These are phyloP conservation scores for Mucuna pruriens DNA, from an alignment of 306 rosid species.

Conservation along the genomic window DNA sequence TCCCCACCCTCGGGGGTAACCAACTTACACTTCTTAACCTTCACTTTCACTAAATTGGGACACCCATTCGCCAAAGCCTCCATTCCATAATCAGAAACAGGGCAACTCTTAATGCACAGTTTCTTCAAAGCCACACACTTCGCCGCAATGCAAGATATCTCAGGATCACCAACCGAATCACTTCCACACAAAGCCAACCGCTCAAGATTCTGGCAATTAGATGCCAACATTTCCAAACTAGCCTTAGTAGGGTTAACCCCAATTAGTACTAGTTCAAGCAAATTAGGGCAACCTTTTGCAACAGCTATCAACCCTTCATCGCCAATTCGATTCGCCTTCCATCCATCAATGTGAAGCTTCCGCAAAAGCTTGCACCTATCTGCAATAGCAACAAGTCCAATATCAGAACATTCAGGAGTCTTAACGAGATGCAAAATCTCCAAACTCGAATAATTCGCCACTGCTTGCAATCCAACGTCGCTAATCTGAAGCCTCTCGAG, in stretches of 20 bases:
- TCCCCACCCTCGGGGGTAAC: slow-evolving; percentile 89
- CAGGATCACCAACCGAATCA: slow-evolving; percentile 89
- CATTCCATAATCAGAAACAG: slow-evolving; percentile 78
- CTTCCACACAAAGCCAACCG: slow-evolving; percentile 93
- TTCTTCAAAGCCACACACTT: slow-evolving; percentile 93
- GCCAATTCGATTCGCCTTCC: slow-evolving; percentile 90
- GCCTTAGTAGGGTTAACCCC: slow-evolving; percentile 85
- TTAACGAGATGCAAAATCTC: slow-evolving; percentile 95
- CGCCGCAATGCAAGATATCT: slow-evolving; percentile 85
- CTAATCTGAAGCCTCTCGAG: slow-evolving; percentile 90
- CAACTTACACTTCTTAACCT: slow-evolving; percentile 89
- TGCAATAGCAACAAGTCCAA: slow-evolving; percentile 69
- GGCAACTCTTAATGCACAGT: slow-evolving; percentile 95
- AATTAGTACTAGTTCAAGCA: slow-evolving; percentile 89
- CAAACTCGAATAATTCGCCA: slow-evolving; percentile 69
- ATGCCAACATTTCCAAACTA: slow-evolving; percentile 82
- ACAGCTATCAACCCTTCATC: slow-evolving; percentile 85
- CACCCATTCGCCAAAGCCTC: slow-evolving; percentile 88
- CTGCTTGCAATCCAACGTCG: slow-evolving; percentile 76
- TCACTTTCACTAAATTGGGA: slow-evolving; percentile 96
- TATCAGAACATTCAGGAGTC: slow-evolving; percentile 87
- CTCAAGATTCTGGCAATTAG: slow-evolving; percentile 86
- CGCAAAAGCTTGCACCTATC: slow-evolving; percentile 82
- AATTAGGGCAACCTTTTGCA: slow-evolving; percentile 77
- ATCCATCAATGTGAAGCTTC: slow-evolving; percentile 96